Conservation (phyloP, 2,329 filamentous ascomycete genomes). For the Tolypocladium endophyticum region DNA sequence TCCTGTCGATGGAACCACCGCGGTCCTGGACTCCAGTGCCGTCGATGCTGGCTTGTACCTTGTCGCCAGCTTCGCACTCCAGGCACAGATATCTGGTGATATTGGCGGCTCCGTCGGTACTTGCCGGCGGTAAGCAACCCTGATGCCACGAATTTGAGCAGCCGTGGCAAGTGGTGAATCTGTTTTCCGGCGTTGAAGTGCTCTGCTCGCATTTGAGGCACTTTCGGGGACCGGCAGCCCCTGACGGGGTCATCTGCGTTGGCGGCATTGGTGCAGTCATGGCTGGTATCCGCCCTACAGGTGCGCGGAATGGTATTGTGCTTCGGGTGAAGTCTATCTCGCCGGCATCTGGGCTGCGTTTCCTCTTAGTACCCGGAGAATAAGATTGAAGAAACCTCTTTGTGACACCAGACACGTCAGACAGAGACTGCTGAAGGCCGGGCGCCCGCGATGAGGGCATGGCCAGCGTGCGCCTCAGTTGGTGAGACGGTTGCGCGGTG, state of each 20-base stretch:
- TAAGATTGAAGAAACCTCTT: background rate
- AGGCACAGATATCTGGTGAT: slow-evolving; percentile 8
- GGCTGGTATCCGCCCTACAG: background rate
- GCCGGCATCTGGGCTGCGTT: slow-evolving; percentile 10
- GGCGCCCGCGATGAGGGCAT: slow-evolving; percentile 1
- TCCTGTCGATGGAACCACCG: slow-evolving; percentile 16
- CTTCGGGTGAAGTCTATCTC: slow-evolving; percentile 19
- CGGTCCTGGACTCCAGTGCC: slow-evolving; percentile 6
- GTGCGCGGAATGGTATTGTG: slow-evolving; percentile 18
- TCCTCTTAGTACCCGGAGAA: slow-evolving; percentile 15
- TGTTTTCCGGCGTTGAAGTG: background rate
- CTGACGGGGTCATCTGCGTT: background rate
- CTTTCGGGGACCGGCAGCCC: background rate
- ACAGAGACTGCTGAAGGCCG: background rate
- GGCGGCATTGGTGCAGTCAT: background rate
- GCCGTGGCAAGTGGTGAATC: slow-evolving; percentile 9
- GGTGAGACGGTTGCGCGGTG: background rate
- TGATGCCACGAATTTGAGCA: slow-evolving; percentile 15
- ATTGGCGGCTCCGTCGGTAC: slow-evolving; percentile 1
- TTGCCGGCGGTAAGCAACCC: slow-evolving; percentile 7
- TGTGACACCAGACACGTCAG: background rate
- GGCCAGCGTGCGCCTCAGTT: slow-evolving; percentile 1
- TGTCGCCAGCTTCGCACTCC: slow-evolving; percentile 5
- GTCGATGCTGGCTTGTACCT: slow-evolving; percentile 2
- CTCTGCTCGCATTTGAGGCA: slow-evolving; percentile 9